These are phyloP conservation scores for Colletotrichum eremochloae DNA, from an alignment of 2,329 filamentous ascomycete genomes.

Conservation along the genomic window DNA sequence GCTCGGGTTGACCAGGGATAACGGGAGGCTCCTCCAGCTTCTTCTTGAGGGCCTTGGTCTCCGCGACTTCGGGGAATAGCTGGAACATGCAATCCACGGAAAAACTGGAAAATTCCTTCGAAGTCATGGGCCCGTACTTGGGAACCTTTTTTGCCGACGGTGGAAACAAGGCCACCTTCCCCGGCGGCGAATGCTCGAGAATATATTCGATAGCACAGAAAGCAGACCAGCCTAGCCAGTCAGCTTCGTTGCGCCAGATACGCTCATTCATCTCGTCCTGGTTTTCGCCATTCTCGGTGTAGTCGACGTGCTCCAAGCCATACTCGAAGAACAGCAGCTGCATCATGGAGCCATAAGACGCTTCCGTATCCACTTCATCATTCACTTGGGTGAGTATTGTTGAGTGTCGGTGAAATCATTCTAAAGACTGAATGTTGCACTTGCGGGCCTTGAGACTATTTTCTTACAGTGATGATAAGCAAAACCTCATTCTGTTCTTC, in stretches of 20 bases:
- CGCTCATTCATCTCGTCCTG: background rate
- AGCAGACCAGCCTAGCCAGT: background rate
- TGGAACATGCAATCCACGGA: background rate
- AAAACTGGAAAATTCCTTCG: background rate
- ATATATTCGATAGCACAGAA: background rate
- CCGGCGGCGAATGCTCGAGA: background rate
- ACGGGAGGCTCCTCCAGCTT: background rate
- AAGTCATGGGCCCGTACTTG: constrained; percentile 11
- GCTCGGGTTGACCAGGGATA: background rate
- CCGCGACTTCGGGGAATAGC: constrained; percentile 4
- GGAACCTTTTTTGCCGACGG: background rate
- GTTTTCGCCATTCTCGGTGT: too few relatives aligned
- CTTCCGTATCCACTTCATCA: too few relatives aligned
- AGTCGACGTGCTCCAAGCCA: too few relatives aligned
- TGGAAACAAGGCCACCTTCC: background rate
- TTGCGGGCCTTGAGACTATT: too few relatives aligned
- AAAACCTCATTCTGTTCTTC: too few relatives aligned
- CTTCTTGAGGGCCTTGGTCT: background rate
- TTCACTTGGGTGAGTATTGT: background rate
- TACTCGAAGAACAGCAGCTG: too few relatives aligned
- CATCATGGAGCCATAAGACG: too few relatives aligned
- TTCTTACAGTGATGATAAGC: too few relatives aligned
- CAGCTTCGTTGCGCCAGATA: constrained; percentile 6
- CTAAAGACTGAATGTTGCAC: too few relatives aligned
- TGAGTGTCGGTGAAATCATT: too few relatives aligned